A percentile compares a stretch with the other conserved stretches of the same genome.
These are phyloP conservation scores for Linum usitatissimum DNA, from an alignment of 345 rosid genomes.

Conservation along the genomic window DNA sequence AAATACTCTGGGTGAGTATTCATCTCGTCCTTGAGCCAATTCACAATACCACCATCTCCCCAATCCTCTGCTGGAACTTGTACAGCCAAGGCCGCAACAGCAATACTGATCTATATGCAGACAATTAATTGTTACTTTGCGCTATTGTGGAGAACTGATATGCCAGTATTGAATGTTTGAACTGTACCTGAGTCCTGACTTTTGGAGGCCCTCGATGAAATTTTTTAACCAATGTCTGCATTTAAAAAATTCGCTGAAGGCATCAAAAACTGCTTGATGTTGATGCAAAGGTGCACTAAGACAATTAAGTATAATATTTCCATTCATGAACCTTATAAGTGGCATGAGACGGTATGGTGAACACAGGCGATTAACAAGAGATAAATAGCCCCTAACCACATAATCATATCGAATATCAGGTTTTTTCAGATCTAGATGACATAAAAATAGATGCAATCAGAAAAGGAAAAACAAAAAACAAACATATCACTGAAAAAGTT, in stretches of 20 bases:
- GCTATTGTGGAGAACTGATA: constrained; percentile 7
- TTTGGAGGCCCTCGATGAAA: constrained; percentile 93
- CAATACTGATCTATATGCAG: constrained; percentile 86
- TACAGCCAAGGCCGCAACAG: constrained; percentile 97
- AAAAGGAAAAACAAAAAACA: no score
- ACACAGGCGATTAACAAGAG: background rate
- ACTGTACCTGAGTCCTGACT: constrained; percentile 90
- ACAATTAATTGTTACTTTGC: constrained; percentile 10
- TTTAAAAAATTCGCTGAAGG: constrained; percentile 12
- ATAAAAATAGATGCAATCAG: no score
- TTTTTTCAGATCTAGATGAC: background rate
- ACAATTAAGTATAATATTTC: background rate
- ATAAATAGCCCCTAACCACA: no score
- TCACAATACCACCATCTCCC: constrained; percentile 91
- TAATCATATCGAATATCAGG: background rate
- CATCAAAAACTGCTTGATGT: constrained; percentile 2
- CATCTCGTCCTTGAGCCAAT: constrained; percentile 95
- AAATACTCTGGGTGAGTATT: constrained; percentile 78
- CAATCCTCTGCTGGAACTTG: constrained; percentile 93
- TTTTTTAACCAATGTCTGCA: constrained; percentile 83
- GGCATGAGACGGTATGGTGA: background rate
- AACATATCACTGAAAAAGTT: background rate
- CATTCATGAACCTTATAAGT: background rate
- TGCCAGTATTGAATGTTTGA: background rate
- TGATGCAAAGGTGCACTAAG: background rate